Evolutionary conservation across 768 basidiomycete species (phyloP), one percentile per base, ranked within the genome.

Genomic region (Kwoniella sp.): DNA sequence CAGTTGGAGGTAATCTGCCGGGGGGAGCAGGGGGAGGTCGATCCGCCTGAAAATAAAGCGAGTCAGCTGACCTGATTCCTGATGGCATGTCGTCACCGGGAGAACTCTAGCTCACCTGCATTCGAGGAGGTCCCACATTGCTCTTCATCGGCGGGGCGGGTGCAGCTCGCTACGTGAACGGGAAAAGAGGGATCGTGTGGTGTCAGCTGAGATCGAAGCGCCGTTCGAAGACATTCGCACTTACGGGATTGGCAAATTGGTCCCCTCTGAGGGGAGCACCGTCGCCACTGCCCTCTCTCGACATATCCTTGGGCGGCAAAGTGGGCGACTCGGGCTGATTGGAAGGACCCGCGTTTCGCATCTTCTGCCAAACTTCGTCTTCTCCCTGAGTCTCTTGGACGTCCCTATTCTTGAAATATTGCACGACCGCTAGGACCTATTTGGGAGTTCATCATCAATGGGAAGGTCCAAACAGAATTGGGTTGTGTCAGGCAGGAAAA

Each of bases 401-500:
- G 81, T 84, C 38, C 86, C 85, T 41, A 34, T 93, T 91, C 75
- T 98, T 95, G 81, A 96, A 98, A 82, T 98, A 97, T 76, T 94
- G 93, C 81, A 99, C 95, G 68, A 98, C 95, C 76, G 97, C 96
- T 87, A 94, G 93, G 20, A 79, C 77, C 77, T 79, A 52, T 7
- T 52, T 20, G 15, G 11, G 15, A 22, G 11, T 5, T 22, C 53
- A 22, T 45, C 3, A 25, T 12, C 38, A n/a, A 29, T 17, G 12
- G 20, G 23, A 50, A 17, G 13, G 17, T 20, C n/a, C 25, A 29
- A 23, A 25, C 23, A 22, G 4, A 28, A 28, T 22, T 13, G 22
- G 62, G 20, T 13, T 23, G 34, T 29, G 5, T 4, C 15, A 22
- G 0, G 37, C 28, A 13, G 55, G n/a, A 45, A 2, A 37, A n/a